Percentiles rank a stretch among this genome's conserved stretches.
phyloP scores from a whole-genome alignment of 164 flowering plant genomes.

The Umbilicus rupestris region DNA sequence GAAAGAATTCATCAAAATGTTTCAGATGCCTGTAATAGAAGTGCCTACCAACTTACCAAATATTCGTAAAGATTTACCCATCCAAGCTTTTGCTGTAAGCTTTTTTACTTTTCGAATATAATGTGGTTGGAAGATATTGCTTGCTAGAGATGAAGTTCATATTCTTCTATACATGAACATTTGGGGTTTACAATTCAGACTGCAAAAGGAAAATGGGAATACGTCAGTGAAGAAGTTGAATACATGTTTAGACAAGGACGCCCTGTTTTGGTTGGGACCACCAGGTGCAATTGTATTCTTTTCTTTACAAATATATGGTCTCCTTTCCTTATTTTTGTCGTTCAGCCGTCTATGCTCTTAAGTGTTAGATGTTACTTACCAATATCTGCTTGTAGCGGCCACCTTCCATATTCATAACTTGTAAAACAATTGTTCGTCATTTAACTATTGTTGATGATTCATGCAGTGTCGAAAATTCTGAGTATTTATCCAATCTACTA shows the following conservation, averaged over 20 bases:
- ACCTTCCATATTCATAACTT: background rate
- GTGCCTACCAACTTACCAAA: conserved; percentile 90
- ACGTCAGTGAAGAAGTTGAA: conserved; percentile 76
- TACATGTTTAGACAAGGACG: conserved; percentile 80
- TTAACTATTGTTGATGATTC: background rate
- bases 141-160: background rate
- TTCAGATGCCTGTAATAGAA: conserved; percentile 92
- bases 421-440: background rate
- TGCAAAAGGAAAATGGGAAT: conserved; percentile 83
- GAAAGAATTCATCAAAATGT: conserved; percentile 92
- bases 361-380: background rate
- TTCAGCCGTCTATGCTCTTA: background rate
- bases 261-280: conserved; percentile 95
- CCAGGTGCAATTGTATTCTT: conserved; percentile 47
- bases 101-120: conserved; percentile 2
- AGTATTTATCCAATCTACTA: conserved; percentile 63
- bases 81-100: conserved; percentile 92
- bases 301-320: conserved; percentile 4
- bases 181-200: conserved; percentile 38
- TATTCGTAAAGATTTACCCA: conserved; percentile 84
- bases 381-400: background rate
- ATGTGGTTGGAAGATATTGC: background rate
- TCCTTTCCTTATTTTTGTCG: background rate
- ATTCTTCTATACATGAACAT: background rate
- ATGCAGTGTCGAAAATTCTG: conserved; percentile 95